Evolutionary conservation across 1,284 basidiomycete species (phyloP), one percentile per base, ranked within the genome.

Genomic region (Heterobasidion parviporum): DNA sequence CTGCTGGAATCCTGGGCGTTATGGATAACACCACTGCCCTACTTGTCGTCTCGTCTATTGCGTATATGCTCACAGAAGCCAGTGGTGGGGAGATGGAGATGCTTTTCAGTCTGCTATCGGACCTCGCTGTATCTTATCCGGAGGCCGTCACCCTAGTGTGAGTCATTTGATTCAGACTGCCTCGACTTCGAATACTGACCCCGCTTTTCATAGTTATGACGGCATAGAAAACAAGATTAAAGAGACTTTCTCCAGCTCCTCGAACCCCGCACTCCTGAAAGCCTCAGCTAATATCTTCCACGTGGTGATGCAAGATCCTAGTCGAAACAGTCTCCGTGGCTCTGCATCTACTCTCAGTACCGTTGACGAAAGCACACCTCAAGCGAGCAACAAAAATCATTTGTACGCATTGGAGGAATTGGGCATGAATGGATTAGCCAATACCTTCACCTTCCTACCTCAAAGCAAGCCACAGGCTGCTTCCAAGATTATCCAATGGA

Each of bases 21-120:
- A 69, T 71, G n/a, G 87, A 93, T 63, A 70, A 73, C 53, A 80
- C 77, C 32, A 82, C 79, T 3, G 90, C 91, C 0, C 72, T 95
- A 14, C 76, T 94, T 16, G 75, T 85, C 4, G 80, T 85, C 45
- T 88, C 91, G 0, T 88, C 94, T 64, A 75, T 87, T 38, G 83
- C 83, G 2, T 84, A 88, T 1, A 89, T 94, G 70, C 76, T 94
- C 41, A 74, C 76, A 45, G 86, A 82, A n/a, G 86, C 89, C 0
- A 86, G 90, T 67, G 85, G 87, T 4, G 89, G 78, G 1, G 93
- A 96, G 71, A 85, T 86, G 14, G 83, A 92, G 63, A 86, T 94
- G 54, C 68, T 94, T 50, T 94, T 89, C 67, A 78, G 78, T 50
- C 69, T 94, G 38, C 74, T 96, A 35, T 82, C 90, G 32, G 88